These are phyloP conservation scores for Ascochyta fabae DNA, from an alignment of 2,329 filamentous ascomycete genomes.

Conservation along the genomic window DNA sequence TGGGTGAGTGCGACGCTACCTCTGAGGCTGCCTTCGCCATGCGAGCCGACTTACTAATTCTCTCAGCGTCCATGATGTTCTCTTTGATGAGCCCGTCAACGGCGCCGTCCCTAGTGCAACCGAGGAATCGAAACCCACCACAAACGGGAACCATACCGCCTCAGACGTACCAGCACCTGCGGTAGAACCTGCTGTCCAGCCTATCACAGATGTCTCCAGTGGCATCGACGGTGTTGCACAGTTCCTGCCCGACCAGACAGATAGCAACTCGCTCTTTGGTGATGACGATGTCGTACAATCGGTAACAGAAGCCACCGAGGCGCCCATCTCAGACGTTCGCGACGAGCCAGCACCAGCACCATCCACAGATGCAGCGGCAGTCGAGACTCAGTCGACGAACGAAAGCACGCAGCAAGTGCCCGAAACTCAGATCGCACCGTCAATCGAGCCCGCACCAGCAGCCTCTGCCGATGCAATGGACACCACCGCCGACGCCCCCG, in stretches of 20 bases:
- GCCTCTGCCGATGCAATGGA: constrained; percentile 38
- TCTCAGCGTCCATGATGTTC: constrained; percentile 43
- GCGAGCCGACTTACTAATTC: constrained; percentile 22
- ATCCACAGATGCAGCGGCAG: constrained; percentile 10
- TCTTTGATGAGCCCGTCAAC: constrained; percentile 43
- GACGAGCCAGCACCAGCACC: constrained; percentile 34
- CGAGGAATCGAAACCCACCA: constrained; percentile 32
- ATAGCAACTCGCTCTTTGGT: constrained; percentile 50
- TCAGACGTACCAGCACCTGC: constrained; percentile 34
- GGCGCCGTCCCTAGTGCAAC: constrained; percentile 19
- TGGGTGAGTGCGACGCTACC: constrained; percentile 59
- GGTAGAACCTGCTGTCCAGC: constrained; percentile 43
- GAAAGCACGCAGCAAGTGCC: constrained; percentile 41
- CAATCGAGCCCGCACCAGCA: constrained; percentile 17
- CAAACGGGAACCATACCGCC: constrained; percentile 41
- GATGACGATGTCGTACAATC: constrained; percentile 37
- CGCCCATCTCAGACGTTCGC: constrained; percentile 47
- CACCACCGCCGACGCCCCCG: constrained; percentile 25
- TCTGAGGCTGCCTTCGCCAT: constrained; percentile 10
- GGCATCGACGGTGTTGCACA: constrained; percentile 54
- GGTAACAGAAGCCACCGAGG: constrained; percentile 50
- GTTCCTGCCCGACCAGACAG: constrained; percentile 51
- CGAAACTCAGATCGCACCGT: constrained; percentile 34
- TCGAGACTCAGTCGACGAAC: constrained; percentile 17
- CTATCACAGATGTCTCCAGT: constrained; percentile 50